These are phyloP conservation scores for Aspergillus sp. DNA, from an alignment of 2,329 filamentous ascomycete species.

Conservation along the genomic window DNA sequence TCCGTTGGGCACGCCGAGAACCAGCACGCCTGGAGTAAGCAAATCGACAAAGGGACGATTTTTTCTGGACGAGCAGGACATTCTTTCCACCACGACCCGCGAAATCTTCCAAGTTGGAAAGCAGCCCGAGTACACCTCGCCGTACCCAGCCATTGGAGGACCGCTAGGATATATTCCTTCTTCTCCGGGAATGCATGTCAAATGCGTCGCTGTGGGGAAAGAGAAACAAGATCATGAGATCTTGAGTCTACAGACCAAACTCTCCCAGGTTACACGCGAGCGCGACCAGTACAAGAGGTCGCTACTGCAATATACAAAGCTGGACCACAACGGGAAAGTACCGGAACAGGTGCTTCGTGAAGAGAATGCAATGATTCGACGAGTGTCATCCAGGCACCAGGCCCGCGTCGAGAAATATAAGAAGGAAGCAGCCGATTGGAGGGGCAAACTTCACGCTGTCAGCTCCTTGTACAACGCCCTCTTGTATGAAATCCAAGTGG, in stretches of 20 bases:
- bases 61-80: slow-evolving; percentile 20
- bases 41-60: slow-evolving; percentile 25
- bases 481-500: slow-evolving; percentile 22
- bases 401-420: slow-evolving; percentile 25
- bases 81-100: slow-evolving; percentile 22
- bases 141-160: slow-evolving; percentile 29
- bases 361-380: slow-evolving; percentile 25
- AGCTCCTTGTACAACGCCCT: slow-evolving; percentile 27
- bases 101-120: slow-evolving; percentile 24
- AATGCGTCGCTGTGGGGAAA: slow-evolving; percentile 26
- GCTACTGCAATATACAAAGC: slow-evolving; percentile 21
- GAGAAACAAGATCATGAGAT: slow-evolving; percentile 25
- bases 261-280: slow-evolving; percentile 28
- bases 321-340: slow-evolving; percentile 33
- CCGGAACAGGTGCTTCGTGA: slow-evolving; percentile 20
- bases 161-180: slow-evolving; percentile 32
- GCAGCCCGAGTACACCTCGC: slow-evolving; percentile 29
- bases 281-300: slow-evolving; percentile 30
- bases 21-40: slow-evolving; percentile 18
- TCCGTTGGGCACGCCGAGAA: background rate
- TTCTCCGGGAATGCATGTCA: slow-evolving; percentile 28
- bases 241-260: slow-evolving; percentile 19
- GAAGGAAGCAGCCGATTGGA: slow-evolving; percentile 29
- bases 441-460: slow-evolving; percentile 20
- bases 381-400: slow-evolving; percentile 25